phyloP scores from a whole-genome alignment of 345 rosid species.

The Pistacia vera region DNA sequence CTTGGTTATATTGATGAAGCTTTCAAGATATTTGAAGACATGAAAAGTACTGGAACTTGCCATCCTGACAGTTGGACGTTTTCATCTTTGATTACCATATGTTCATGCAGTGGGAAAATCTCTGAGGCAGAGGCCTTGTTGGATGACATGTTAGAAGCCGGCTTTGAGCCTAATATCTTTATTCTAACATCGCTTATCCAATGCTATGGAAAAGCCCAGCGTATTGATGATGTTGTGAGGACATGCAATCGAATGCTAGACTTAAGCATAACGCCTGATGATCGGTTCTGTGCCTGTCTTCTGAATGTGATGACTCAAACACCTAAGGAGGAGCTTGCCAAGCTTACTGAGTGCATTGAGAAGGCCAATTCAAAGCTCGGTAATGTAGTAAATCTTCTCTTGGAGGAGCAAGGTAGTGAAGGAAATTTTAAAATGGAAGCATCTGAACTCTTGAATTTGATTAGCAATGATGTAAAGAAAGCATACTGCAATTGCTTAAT shows the following conservation, averaged over 20 bases:
- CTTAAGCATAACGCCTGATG: slow-evolving; percentile 73
- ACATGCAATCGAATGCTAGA: slow-evolving; percentile 55
- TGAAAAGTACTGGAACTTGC: slow-evolving; percentile 59
- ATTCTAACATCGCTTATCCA: slow-evolving; percentile 89
- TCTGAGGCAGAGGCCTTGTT: slow-evolving; percentile 78
- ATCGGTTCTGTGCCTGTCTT: slow-evolving; percentile 84
- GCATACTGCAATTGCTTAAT: slow-evolving; percentile 87
- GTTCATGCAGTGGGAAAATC: slow-evolving; percentile 75
- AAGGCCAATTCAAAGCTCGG: slow-evolving; percentile 82
- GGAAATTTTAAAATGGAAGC: slow-evolving; percentile 56
- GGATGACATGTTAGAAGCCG: slow-evolving; percentile 76
- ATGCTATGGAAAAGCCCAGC: slow-evolving; percentile 89
- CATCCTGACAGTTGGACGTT: slow-evolving; percentile 92
- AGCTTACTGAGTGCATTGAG: slow-evolving; percentile 69
- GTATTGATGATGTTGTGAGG: slow-evolving; percentile 73
- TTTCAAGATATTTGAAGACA: slow-evolving; percentile 63
- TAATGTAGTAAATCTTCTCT: slow-evolving; percentile 61
- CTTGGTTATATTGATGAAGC: slow-evolving; percentile 73
- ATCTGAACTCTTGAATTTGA: slow-evolving; percentile 55
- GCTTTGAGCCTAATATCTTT: slow-evolving; percentile 78
- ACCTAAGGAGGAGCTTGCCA: slow-evolving; percentile 61
- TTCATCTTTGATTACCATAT: slow-evolving; percentile 82
- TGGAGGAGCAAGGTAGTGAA: slow-evolving; percentile 43
- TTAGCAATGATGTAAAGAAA: slow-evolving; percentile 68
- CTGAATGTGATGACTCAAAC: slow-evolving; percentile 84